Evolutionary conservation across 805 yeast species (phyloP).

Genomic region (Brettanomyces custersianus): DNA sequence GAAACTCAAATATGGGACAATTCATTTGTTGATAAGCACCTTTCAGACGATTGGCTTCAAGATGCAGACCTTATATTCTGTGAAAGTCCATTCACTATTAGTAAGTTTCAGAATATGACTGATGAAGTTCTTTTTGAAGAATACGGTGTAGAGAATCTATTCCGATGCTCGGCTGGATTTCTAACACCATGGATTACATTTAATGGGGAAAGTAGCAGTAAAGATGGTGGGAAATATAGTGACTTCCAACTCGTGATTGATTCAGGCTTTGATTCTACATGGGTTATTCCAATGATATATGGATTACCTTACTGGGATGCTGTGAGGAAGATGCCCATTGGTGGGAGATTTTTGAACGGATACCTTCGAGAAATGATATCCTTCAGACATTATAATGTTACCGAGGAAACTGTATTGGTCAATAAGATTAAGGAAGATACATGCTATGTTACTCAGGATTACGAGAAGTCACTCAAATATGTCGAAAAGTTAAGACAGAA

Average conservation of each 20-base stretch:
- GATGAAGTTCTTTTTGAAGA: conserved; percentile 95
- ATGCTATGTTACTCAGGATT: conserved; percentile 59
- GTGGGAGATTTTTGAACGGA: conserved; percentile 80
- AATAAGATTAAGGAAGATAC: conserved; percentile 79
- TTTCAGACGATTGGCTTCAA: conserved; percentile 29
- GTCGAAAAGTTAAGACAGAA: conserved; percentile 18
- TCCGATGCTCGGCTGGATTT: conserved; percentile 54
- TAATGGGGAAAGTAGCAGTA: conserved; percentile 9
- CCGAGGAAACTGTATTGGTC: conserved; percentile 80
- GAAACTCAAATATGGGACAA: conserved; percentile 90
- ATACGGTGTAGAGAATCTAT: conserved; percentile 66
- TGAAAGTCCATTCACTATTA: conserved; percentile 76
- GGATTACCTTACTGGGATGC: conserved; percentile 74
- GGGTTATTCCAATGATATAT: conserved; percentile 76
- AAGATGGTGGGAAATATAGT: conserved; percentile 9
- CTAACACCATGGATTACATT: conserved; percentile 57
- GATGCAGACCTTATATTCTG: conserved; percentile 60
- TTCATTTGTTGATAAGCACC: conserved; percentile 33
- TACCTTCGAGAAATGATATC: conserved; percentile 76
- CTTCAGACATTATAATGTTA: conserved; percentile 85
- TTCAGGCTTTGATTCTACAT: conserved; percentile 80
- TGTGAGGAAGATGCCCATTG: conserved; percentile 70
- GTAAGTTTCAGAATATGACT: conserved; percentile 71
- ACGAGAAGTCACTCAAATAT: conserved; percentile 23
- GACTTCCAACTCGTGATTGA: conserved; percentile 81